Base-by-base conservation (phyloP, 2,329 filamentous ascomycete genomes). In the Pseudogymnoascus sp. region DNA sequence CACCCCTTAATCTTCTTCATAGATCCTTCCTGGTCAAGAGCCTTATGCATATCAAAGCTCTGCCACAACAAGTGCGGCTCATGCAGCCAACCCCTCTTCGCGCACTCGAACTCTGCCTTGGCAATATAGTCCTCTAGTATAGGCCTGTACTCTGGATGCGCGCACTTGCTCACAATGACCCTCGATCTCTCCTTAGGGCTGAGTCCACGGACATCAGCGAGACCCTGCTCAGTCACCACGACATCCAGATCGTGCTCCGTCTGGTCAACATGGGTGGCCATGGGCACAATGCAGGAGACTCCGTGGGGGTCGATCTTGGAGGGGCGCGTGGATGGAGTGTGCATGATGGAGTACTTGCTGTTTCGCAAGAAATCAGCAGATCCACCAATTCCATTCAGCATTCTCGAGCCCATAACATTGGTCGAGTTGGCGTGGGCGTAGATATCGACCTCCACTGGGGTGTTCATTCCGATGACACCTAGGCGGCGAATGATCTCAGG, bases 381-480 rank as follows among this genome's bases (percentile, higher is more conserved):
- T 3, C 90, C 90, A 60, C 90, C 90, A 5, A 95, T 85, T 10
- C 90, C 90, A 79, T 93, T 93, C 66, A 95, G 82, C 89, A 93
- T 95, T 64, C 92, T 87, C 66, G 83, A 88, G 67, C 92, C 91
- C 86, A 95, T 91, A 21, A 96, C 91, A 73, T 89, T 93, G 63
- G 91, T 96, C 66, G 83, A 88, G 84, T 96, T 96, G 70, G 92
- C 92, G 78, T 96, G 91, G 1, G 91, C 92, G 78, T 96, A 96
- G 72, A 96, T 96, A 77, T 96, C 92, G 14, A 96, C 91, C 77
- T 96, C 92, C 57, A 96, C 90, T 21, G 91, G 91, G 0, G 91
- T 96, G 82, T 96, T 96, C 91, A 96, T 96, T 74, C 90, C 91
- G 70, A 96, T 96, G 68, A 92, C 87, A 66, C 91, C 91, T 1